These are phyloP conservation scores for Rubroboletus satanas DNA, from an alignment of 768 basidiomycete species.

Conservation along the genomic window DNA sequence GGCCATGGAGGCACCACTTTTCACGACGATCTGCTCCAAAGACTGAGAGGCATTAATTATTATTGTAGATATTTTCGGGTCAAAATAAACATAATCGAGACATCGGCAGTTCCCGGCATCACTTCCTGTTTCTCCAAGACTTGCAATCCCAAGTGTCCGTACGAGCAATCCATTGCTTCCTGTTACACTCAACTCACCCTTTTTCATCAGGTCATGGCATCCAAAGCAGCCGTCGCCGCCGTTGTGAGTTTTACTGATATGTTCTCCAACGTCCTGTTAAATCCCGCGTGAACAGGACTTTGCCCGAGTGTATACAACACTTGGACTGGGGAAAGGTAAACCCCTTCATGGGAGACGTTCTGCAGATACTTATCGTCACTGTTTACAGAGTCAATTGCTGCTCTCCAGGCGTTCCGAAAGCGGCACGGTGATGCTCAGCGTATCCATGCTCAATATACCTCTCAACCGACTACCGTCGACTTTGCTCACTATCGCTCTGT, in stretches of 20 bases:
- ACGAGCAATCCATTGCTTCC: conserved; percentile 5
- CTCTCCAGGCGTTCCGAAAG: conserved; percentile 95
- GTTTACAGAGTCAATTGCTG: conserved; percentile 75
- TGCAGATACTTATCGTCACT: neutral
- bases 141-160: conserved; percentile 16
- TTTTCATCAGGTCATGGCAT: conserved; percentile 49
- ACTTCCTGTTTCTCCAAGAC: conserved; percentile 11
- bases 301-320: conserved; percentile 73
- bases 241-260: conserved; percentile 42
- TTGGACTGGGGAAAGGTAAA: conserved; percentile 81
- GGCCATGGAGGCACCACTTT: too few relatives aligned
- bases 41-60: too few relatives aligned
- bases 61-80: neutral
- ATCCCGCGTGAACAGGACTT: conserved; percentile 57
- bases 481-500: conserved; percentile 86
- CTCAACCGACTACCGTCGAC: conserved; percentile 82
- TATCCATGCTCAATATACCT: conserved; percentile 55
- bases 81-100: conserved; percentile 1
- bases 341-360: neutral
- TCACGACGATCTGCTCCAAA: too few relatives aligned
- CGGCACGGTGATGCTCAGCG: conserved; percentile 88
- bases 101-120: conserved; percentile 30
- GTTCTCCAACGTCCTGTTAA: neutral
- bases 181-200: neutral
- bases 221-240: conserved; percentile 67